Base-by-base conservation (phyloP, 768 basidiomycete genomes). In the Tricholoma furcatifolium region DNA sequence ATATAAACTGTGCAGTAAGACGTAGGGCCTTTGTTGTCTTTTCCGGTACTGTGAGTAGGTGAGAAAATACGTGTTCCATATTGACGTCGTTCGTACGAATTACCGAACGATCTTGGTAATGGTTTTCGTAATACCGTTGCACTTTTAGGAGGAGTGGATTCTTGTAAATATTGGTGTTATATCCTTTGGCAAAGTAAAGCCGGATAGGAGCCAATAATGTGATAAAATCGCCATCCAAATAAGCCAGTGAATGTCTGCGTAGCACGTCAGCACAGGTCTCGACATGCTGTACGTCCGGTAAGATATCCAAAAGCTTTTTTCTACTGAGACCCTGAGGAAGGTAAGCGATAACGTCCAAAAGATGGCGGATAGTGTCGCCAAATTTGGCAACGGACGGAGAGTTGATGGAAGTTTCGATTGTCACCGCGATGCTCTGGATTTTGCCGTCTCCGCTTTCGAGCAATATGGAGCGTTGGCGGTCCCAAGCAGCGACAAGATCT, bases 331-430 rank as follows among this genome's bases (percentile, higher is more conserved):
- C n/a, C n/a, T n/a, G n/a, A n/a, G n/a, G n/a, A n/a, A n/a, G n/a
- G n/a, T n/a, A n/a, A 6, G 56, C 56, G 20, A 58, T 53, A 36
- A 47, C 18, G 5, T 58, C 52, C 14, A 58, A 18, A 1, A 58
- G 40, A n/a, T 47, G 38, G 7, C 24, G 44, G 2, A 47, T 31
- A 6, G 41, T 46, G 1, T 41, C n/a, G n/a, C n/a, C n/a, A n/a
- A n/a, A n/a, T n/a, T n/a, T n/a, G n/a, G n/a, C n/a, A n/a, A n/a
- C n/a, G n/a, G n/a, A n/a, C n/a, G n/a, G n/a, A n/a, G n/a, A n/a
- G n/a, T n/a, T n/a, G n/a, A n/a, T n/a, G n/a, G 56, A 53, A 7
- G 50, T 38, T 27, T 46, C 46, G 39, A 58, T 51, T n/a, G 52
- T 58, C 9, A 50, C 40, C 2, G 52, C 44, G 17, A 58, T 39